Percentiles rank a stretch among this genome's conserved stretches.
phyloP scores from a whole-genome alignment of 2,329 filamentous ascomycete genomes.

The Chaetomiaceae sp. region DNA sequence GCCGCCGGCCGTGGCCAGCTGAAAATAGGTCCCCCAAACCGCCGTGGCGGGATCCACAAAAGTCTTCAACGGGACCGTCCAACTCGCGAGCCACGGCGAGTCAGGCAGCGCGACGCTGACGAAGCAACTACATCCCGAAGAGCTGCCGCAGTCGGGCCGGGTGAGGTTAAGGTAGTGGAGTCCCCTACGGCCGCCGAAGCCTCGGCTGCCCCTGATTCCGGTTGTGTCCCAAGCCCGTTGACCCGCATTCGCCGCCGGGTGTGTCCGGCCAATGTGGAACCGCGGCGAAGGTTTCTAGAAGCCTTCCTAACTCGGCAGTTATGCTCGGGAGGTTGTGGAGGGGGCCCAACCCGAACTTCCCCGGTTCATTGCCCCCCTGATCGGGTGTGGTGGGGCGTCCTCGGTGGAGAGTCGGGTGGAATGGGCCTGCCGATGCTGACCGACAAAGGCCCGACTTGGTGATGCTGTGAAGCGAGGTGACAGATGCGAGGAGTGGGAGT shows the following conservation, averaged over 20 bases:
- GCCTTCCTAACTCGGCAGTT: slow-evolving; percentile 16
- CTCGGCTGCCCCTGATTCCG: neutral
- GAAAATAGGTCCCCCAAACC: too few species aligned
- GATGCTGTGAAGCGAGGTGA: neutral
- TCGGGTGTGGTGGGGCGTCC: too few species aligned
- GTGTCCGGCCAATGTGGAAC: neutral
- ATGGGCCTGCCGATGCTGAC: slow-evolving; percentile 5
- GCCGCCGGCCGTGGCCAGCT: too few species aligned
- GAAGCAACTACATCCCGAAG: too few species aligned
- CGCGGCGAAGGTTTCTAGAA: slow-evolving; percentile 20
- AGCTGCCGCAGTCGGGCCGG: too few species aligned
- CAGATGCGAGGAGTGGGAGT: neutral
- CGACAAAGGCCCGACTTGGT: slow-evolving; percentile 9
- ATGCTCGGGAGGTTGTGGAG: neutral
- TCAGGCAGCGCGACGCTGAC: too few species aligned
- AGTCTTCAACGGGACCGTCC: too few species aligned
- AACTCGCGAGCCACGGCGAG: too few species aligned
- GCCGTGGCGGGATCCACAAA: too few species aligned
- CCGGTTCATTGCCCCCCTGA: neutral
- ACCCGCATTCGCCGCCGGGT: neutral
- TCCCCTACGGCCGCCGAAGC: too few species aligned
- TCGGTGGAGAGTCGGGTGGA: neutral
- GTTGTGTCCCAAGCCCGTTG: neutral
- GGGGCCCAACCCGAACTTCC: slow-evolving; percentile 1
- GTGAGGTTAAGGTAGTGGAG: too few species aligned